Evolutionary conservation across 208 protist genomes (phyloP), one percentile per base, ranked within the genome.

Genomic region (Crithidia sp.): DNA sequence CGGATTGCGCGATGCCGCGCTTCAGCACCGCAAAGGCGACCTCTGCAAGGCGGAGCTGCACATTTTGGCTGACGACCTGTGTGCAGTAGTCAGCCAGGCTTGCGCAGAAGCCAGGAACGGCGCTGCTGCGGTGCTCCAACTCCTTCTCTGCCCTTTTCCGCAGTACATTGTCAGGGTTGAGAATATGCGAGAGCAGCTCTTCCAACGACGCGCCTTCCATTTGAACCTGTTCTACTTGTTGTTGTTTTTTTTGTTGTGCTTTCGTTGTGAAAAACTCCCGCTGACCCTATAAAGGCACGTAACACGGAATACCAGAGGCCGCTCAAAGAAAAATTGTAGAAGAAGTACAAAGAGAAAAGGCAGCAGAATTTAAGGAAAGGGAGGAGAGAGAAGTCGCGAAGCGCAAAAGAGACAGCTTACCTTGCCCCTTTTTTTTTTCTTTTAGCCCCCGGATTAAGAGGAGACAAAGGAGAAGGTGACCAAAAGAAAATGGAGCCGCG

Each of bases 1-100:
- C 44, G 7, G 71, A 28, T 37, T 49, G 10, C 12, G 43, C 8
- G 19, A 85, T 43, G 28, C 66, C 77, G 52, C 83, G 87, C 66
- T 88, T 89, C 19, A 92, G 57, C 14, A 83, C 79, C 43, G 79
- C 80, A 39, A 90, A 74, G 7, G 73, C 77, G 9, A 92, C 69
- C 16, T 90, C 37, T 4, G 60, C 54, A 52, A 59, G 60, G 56
- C 74, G 53, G 44, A 37, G 50, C 49, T 56, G 67, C 7, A 74
- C 40, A 8, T 57, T 3, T 36, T 50, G 43, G 41, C n/a, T 12
- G 45, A 40, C 28, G 37, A 80, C 59, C 65, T 55, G 47, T 50
- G 49, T 39, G 67, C 62, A 82, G 61, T 76, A 74, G 37, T 47
- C 36, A 8, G 66, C 73, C 5, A 90, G 61, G 7, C 54, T 50